Evolutionary conservation across 2,329 filamentous ascomycete genomes (phyloP).

Genomic region (Sphaceloma murrayae): DNA sequence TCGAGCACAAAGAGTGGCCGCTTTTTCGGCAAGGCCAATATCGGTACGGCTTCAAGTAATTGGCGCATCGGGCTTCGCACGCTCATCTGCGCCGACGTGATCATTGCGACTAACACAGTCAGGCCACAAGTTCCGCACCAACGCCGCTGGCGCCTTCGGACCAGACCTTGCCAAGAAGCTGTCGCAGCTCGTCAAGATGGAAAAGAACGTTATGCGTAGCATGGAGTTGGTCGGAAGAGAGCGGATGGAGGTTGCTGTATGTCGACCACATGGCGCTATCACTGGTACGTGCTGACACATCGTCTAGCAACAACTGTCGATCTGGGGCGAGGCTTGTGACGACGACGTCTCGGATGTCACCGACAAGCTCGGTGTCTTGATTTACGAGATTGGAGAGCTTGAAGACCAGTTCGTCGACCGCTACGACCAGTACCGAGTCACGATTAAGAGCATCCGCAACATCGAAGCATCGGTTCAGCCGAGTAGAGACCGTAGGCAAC

Average conservation of each 20-base stretch:
- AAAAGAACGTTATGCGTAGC: slow-evolving; percentile 99
- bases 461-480: slow-evolving; percentile 98
- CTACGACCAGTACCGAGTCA: slow-evolving; percentile 98
- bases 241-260: slow-evolving; percentile 95
- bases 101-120: slow-evolving; percentile 11
- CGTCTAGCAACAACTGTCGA: slow-evolving; percentile 98
- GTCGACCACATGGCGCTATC: slow-evolving; percentile 32
- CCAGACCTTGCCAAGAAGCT: slow-evolving; percentile 96
- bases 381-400: slow-evolving; percentile 97
- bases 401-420: slow-evolving; percentile 98
- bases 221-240: slow-evolving; percentile 91
- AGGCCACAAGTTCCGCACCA: slow-evolving; percentile 64
- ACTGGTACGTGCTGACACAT: too few species aligned
- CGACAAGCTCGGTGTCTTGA: slow-evolving; percentile 93
- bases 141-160: slow-evolving; percentile 65
- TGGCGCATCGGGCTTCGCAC: too few species aligned
- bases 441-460: slow-evolving; percentile 98
- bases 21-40: slow-evolving; percentile 74
- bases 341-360: slow-evolving; percentile 98
- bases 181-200: slow-evolving; percentile 97
- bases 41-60: slow-evolving; percentile 71
- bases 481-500: slow-evolving; percentile 88
- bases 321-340: slow-evolving; percentile 92
- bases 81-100: not conserved
- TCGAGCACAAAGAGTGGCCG: slow-evolving; percentile 86